A percentile compares a stretch with the other conserved stretches of the same genome.
These are phyloP conservation scores for Tylopilus sp. DNA, from an alignment of 1,284 basidiomycete species.

Conservation along the genomic window DNA sequence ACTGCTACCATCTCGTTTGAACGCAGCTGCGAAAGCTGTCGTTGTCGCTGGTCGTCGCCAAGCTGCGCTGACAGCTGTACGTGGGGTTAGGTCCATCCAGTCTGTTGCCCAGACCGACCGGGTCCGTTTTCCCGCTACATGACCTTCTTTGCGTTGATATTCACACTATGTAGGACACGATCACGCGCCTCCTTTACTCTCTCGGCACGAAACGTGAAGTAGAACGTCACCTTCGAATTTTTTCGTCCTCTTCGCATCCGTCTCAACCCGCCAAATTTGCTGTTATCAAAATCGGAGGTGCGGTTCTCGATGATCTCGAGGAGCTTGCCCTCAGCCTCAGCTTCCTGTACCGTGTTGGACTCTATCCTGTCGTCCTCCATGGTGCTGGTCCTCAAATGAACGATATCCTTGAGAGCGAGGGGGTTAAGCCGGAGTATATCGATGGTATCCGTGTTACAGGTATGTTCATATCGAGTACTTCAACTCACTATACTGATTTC, in stretches of 20 bases:
- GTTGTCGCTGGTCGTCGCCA: slow-evolving; percentile 63
- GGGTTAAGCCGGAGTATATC: slow-evolving; percentile 94
- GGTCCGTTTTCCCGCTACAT: slow-evolving; percentile 30
- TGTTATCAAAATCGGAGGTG: slow-evolving; percentile 95
- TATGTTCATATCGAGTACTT: slow-evolving; percentile 46
- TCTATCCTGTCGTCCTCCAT: slow-evolving; percentile 95
- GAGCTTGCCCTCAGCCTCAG: slow-evolving; percentile 93
- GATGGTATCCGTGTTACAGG: slow-evolving; percentile 96
- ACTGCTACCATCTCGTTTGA: slow-evolving; percentile 32
- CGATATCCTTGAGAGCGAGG: slow-evolving; percentile 90
- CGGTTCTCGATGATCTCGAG: slow-evolving; percentile 90
- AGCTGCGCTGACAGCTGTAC: slow-evolving; percentile 54
- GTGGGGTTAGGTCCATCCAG: slow-evolving; percentile 44
- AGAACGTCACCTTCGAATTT: slow-evolving; percentile 95
- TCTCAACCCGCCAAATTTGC: slow-evolving; percentile 91
- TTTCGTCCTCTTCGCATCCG: slow-evolving; percentile 88
- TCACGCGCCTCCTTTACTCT: slow-evolving; percentile 93
- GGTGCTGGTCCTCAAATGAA: slow-evolving; percentile 97
- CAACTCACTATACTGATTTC: neutral
- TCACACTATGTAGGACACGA: slow-evolving; percentile 85
- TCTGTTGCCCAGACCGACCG: slow-evolving; percentile 48
- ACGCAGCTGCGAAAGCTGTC: slow-evolving; percentile 38
- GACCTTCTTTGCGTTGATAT: slow-evolving; percentile 13
- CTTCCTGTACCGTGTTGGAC: slow-evolving; percentile 93
- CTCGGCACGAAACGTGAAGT: slow-evolving; percentile 96